Evolutionary conservation across 2,329 filamentous ascomycete species (phyloP).

Genomic region (Pezicula carpinea): DNA sequence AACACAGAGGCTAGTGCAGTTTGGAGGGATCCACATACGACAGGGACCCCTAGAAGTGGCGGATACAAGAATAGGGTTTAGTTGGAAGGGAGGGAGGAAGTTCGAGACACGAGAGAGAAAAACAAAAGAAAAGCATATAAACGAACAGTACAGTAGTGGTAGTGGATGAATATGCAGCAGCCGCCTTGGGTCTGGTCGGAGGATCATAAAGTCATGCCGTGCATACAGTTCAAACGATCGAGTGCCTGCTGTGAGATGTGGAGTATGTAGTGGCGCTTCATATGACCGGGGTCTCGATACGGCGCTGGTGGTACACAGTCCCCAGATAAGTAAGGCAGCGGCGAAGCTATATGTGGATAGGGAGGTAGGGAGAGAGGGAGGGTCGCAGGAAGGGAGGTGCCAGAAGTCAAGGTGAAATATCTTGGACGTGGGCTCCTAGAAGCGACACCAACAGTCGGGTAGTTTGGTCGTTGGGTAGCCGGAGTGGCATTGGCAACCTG

Average conservation of each 20-base stretch:
- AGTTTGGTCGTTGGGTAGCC: too few relatives aligned
- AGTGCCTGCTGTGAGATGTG: not conserved
- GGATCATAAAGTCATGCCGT: not conserved
- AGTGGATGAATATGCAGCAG: not conserved
- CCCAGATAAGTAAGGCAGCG: too few relatives aligned
- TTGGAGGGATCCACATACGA: not conserved
- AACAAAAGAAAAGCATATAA: constrained; percentile 2
- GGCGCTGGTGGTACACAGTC: too few relatives aligned
- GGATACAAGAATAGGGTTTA: not conserved
- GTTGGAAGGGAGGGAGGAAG: not conserved
- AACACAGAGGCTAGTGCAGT: not conserved
- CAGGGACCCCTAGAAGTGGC: not conserved
- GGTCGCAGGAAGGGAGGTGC: too few relatives aligned
- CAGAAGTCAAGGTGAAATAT: too few relatives aligned
- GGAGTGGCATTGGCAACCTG: too few relatives aligned
- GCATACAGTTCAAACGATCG: not conserved
- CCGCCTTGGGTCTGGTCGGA: not conserved
- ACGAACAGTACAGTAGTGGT: not conserved
- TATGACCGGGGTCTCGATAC: too few relatives aligned
- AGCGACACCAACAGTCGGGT: too few relatives aligned
- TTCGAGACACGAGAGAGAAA: constrained; percentile 1
- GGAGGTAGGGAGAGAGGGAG: too few relatives aligned
- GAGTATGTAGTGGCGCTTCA: not conserved
- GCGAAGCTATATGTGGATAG: too few relatives aligned
- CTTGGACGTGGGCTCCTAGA: too few relatives aligned